These are phyloP conservation scores for Isatis tinctoria DNA, from an alignment of 345 rosid genomes.

Conservation along the genomic window DNA sequence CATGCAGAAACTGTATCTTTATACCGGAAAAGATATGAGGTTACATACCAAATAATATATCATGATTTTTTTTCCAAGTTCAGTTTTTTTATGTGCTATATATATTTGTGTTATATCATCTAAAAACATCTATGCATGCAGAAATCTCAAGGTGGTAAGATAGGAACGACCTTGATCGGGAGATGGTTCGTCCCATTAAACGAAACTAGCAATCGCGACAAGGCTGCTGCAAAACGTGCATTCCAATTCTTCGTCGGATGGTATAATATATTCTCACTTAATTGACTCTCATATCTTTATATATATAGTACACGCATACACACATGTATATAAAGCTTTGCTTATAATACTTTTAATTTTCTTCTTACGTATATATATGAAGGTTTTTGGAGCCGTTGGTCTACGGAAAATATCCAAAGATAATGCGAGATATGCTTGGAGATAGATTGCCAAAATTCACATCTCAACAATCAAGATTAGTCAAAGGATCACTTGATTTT, in stretches of 20 bases:
- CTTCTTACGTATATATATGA: no score
- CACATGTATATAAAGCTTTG: neutral
- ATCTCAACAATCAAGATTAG: constrained; percentile 1
- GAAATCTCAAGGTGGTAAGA: constrained; percentile 17
- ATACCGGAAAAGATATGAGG: constrained; percentile 30
- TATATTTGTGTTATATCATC: neutral
- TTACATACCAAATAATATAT: no score
- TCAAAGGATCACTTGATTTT: constrained; percentile 35
- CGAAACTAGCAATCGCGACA: neutral
- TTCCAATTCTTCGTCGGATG: no score
- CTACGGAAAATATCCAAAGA: constrained; percentile 20
- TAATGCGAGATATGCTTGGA: constrained; percentile 8
- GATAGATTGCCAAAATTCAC: constrained; percentile 18
- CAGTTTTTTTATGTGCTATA: no score
- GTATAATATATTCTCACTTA: no score
- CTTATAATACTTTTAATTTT: neutral
- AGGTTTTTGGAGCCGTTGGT: constrained; percentile 29
- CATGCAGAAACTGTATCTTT: constrained; percentile 35
- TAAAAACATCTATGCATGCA: neutral
- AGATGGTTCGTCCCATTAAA: constrained; percentile 19
- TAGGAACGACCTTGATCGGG: constrained; percentile 11
- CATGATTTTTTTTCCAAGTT: no score
- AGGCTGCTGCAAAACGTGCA: no score
- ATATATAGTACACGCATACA: no score
- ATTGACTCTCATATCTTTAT: no score